Evolutionary conservation across 176 grass and related monocot species (phyloP).

Genomic region (Melocanna baccifera): DNA sequence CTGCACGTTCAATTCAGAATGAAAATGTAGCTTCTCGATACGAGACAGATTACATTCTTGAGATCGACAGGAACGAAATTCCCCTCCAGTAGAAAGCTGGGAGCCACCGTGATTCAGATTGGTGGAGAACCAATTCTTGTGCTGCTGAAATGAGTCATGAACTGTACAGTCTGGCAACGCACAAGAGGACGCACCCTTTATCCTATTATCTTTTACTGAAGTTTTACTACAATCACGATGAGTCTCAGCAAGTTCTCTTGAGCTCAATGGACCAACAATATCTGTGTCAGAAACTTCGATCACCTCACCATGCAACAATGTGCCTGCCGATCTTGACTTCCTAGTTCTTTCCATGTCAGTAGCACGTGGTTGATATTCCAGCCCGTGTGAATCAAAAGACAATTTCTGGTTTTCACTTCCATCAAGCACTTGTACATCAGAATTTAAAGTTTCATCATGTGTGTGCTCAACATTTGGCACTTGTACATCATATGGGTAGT

Average conservation of each 20-base stretch:
- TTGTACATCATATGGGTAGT: not conserved
- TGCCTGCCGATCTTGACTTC: not conserved
- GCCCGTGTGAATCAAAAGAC: not conserved
- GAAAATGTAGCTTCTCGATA: not conserved
- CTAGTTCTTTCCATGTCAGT: conserved; percentile 11
- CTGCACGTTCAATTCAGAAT: conserved; percentile 30
- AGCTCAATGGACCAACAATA: conserved; percentile 7
- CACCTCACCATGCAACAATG: not conserved
- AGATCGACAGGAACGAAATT: conserved; percentile 9
- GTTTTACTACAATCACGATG: not conserved
- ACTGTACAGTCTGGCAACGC: not conserved
- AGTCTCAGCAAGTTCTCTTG: conserved; percentile 6
- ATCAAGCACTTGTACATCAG: conserved; percentile 19
- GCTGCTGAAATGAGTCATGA: conserved; percentile 33
- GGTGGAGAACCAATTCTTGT: conserved; percentile 15
- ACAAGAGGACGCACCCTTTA: conserved; percentile 19
- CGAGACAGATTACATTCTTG: conserved; percentile 24
- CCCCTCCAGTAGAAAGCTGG: conserved; percentile 17
- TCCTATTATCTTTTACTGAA: conserved; percentile 24
- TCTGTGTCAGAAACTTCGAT: not conserved
- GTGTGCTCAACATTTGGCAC: conserved; percentile 18
- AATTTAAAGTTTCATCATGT: not conserved
- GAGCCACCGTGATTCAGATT: conserved; percentile 8
- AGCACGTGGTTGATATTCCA: not conserved
- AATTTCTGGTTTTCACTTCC: conserved; percentile 10